phyloP scores from a whole-genome alignment of 1,139 yeast genomes.

The Tardiomyces blankii region DNA sequence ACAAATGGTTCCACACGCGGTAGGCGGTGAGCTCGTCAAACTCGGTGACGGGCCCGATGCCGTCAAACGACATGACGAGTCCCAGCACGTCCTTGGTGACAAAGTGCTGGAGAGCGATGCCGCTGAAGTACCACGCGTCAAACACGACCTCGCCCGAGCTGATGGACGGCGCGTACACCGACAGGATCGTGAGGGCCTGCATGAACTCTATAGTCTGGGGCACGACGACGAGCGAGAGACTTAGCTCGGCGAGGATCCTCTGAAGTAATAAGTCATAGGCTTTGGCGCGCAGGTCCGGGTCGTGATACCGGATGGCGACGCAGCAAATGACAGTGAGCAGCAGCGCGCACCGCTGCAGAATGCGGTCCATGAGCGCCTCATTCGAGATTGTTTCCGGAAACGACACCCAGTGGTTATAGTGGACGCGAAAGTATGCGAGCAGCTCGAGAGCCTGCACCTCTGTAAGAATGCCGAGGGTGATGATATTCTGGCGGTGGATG shows the following conservation, averaged over 20 bases:
- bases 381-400: constrained; percentile 49
- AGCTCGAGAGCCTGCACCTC: constrained; percentile 39
- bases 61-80: constrained; percentile 25
- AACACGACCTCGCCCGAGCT: constrained; percentile 38
- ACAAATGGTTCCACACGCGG: constrained; percentile 64
- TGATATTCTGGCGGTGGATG: constrained; percentile 31
- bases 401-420: constrained; percentile 72
- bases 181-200: constrained; percentile 51
- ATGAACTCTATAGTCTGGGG: constrained; percentile 46
- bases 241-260: constrained; percentile 35
- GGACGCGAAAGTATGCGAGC: constrained; percentile 47
- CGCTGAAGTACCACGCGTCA: constrained; percentile 55
- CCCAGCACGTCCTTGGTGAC: constrained; percentile 36
- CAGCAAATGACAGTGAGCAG: constrained; percentile 57
- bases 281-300: constrained; percentile 28
- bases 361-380: constrained; percentile 38
- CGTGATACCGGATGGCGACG: constrained; percentile 44
- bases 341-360: constrained; percentile 46
- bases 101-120: constrained; percentile 47
- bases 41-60: constrained; percentile 30
- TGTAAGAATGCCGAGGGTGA: constrained; percentile 40
- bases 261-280: constrained; percentile 28
- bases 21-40: constrained; percentile 41
- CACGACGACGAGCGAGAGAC: constrained; percentile 31
- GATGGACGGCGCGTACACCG: constrained; percentile 50